phyloP scores from a whole-genome alignment of 2,329 filamentous ascomycete species.

The Monosporascus cannonballus region DNA sequence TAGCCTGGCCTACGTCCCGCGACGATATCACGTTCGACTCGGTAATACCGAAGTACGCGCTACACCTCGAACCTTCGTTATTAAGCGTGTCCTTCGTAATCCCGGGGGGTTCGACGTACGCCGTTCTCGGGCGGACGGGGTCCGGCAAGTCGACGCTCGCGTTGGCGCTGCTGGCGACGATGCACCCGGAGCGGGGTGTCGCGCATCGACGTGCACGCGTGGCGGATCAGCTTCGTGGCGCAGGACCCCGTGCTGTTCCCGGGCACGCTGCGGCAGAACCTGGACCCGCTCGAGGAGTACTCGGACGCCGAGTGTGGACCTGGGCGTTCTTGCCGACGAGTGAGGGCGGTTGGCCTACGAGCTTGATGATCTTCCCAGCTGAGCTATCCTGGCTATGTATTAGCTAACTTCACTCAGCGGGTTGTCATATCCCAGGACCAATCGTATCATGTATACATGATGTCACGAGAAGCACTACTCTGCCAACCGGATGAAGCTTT shows the following conservation, averaged over 20 bases:
- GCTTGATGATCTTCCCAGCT: too few species aligned
- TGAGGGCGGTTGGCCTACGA: too few species aligned
- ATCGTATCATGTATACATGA: too few species aligned
- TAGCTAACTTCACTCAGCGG: too few species aligned
- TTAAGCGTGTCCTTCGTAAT: constrained; percentile 65
- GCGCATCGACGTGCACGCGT: constrained; percentile 45
- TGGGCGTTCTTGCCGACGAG: too few species aligned
- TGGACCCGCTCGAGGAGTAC: constrained; percentile 60
- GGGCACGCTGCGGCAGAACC: constrained; percentile 53
- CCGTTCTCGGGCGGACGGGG: constrained; percentile 74
- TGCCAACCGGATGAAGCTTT: constrained; percentile 88
- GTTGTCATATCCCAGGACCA: too few species aligned
- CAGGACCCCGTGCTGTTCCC: constrained; percentile 59
- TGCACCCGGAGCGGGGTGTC: constrained; percentile 44
- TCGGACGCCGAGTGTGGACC: constrained; percentile 46
- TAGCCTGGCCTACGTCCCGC: constrained; percentile 67
- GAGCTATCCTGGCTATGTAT: too few species aligned
- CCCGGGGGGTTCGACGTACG: constrained; percentile 55
- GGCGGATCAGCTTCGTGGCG: constrained; percentile 57
- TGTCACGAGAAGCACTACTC: constrained; percentile 87
- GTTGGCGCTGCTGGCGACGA: constrained; percentile 50
- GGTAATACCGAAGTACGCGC: constrained; percentile 74
- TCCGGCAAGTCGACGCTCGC: constrained; percentile 80
- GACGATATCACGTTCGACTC: constrained; percentile 71
- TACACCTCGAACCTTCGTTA: constrained; percentile 68